These are phyloP conservation scores for Parmelia sp. DNA, from an alignment of 495 filamentous ascomycete genomes.

Conservation along the genomic window DNA sequence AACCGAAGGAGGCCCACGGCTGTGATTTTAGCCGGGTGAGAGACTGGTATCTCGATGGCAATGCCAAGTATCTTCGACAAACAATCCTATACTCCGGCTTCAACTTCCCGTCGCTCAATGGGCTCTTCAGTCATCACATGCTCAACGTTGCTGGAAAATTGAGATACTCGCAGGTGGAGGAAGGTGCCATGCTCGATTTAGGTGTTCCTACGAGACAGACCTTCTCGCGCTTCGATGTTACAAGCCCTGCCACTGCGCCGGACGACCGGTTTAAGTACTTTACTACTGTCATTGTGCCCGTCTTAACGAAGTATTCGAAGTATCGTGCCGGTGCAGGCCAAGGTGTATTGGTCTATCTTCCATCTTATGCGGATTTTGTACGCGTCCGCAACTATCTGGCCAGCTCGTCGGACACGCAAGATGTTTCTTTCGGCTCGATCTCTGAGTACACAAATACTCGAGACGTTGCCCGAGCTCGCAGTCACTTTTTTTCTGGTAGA, in stretches of 20 bases:
- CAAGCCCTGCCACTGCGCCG: slow-evolving; percentile 63
- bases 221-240: slow-evolving; percentile 79
- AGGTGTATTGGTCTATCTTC: slow-evolving; percentile 79
- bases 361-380: slow-evolving; percentile 89
- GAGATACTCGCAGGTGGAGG: slow-evolving; percentile 60
- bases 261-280: slow-evolving; percentile 92
- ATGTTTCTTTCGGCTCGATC: slow-evolving; percentile 74
- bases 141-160: slow-evolving; percentile 71
- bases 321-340: slow-evolving; percentile 32
- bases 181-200: slow-evolving; percentile 55
- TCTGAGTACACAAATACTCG: slow-evolving; percentile 76
- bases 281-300: slow-evolving; percentile 67
- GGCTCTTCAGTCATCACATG: slow-evolving; percentile 67
- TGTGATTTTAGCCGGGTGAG: slow-evolving; percentile 92
- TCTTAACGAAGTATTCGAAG: slow-evolving; percentile 53
- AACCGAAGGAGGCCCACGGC: slow-evolving; percentile 83
- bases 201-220: slow-evolving; percentile 71
- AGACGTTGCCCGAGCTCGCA: slow-evolving; percentile 74
- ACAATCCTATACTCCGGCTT: slow-evolving; percentile 73
- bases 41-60: slow-evolving; percentile 82
- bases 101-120: slow-evolving; percentile 83
- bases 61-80: slow-evolving; percentile 74
- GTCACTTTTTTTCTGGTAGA: slow-evolving; percentile 76
- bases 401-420: slow-evolving; percentile 57
- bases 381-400: slow-evolving; percentile 87